Evolutionary conservation across 176 grass and related monocot genomes (phyloP).

Genomic region (Oryza rufipogon): DNA sequence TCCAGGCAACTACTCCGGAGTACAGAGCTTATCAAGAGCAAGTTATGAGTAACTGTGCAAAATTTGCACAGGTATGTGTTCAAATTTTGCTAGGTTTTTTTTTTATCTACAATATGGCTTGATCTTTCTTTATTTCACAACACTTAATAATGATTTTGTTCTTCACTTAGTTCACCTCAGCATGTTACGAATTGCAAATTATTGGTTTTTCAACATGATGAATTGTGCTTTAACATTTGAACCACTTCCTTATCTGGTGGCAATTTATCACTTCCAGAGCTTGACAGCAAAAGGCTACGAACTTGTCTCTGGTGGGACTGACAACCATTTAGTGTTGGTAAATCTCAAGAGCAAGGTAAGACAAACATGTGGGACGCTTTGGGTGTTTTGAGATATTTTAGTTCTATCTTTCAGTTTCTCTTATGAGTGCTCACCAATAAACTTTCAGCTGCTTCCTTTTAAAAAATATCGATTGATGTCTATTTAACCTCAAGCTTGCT

Average conservation of each 20-base stretch:
- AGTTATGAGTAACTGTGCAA: slow-evolving; percentile 92
- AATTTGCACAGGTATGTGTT: slow-evolving; percentile 80
- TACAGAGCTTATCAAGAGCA: slow-evolving; percentile 97
- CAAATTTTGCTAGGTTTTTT: slow-evolving; percentile 8
- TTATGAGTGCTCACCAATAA: neutral
- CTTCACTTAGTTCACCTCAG: slow-evolving; percentile 19
- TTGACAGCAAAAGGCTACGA: slow-evolving; percentile 83
- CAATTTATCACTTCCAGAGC: slow-evolving; percentile 57
- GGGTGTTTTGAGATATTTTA: neutral
- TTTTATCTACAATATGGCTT: neutral
- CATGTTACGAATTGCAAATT: slow-evolving; percentile 29
- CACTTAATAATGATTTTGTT: slow-evolving; percentile 5
- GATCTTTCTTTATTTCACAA: slow-evolving; percentile 25
- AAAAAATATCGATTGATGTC: slow-evolving; percentile 8
- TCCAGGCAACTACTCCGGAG: slow-evolving; percentile 80
- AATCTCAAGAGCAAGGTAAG: slow-evolving; percentile 97
- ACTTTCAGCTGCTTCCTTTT: slow-evolving; percentile 2
- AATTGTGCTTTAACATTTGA: slow-evolving; percentile 17
- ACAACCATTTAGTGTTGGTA: slow-evolving; percentile 99
- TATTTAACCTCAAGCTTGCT: neutral
- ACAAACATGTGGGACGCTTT: slow-evolving; percentile 30
- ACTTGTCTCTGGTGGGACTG: slow-evolving; percentile 95
- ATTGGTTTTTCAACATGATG: slow-evolving; percentile 25
- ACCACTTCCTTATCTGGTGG: slow-evolving; percentile 26
- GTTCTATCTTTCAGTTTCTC: neutral